These are phyloP conservation scores for Exophiala phaeomuriformis DNA, from an alignment of 2,329 filamentous ascomycete genomes.

Conservation along the genomic window DNA sequence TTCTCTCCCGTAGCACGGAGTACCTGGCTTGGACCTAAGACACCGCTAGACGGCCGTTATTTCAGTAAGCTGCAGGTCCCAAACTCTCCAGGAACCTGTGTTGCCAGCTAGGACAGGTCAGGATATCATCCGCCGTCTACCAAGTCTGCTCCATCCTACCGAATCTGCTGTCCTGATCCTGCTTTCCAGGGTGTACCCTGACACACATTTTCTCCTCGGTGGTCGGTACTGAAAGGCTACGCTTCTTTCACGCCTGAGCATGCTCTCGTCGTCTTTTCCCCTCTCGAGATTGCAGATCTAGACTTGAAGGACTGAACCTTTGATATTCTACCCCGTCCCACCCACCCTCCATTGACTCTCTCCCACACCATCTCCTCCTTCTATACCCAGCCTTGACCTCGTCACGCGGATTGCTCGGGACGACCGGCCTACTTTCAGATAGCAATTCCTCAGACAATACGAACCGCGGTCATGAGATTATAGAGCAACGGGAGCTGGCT, in stretches of 20 bases:
- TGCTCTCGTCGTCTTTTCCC: constrained; percentile 6
- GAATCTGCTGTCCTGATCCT: constrained; percentile 4
- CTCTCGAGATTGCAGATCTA: neutral
- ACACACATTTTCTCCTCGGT: constrained; percentile 11
- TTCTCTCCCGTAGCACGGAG: constrained; percentile 7
- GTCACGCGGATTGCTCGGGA: neutral
- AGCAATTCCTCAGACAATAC: neutral
- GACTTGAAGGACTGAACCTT: neutral
- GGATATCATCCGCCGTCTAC: constrained; percentile 4
- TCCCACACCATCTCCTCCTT: neutral
- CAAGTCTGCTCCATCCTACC: constrained; percentile 15
- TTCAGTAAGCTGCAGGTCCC: constrained; percentile 15
- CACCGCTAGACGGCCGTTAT: constrained; percentile 4
- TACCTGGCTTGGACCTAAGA: constrained; percentile 12
- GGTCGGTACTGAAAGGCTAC: constrained; percentile 6
- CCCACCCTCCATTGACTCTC: constrained; percentile 12
- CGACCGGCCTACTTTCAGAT: neutral
- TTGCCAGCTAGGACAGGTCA: constrained; percentile 6
- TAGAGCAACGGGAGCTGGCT: constrained; percentile 11
- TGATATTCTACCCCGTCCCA: constrained; percentile 13
- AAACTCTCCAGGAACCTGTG: constrained; percentile 13
- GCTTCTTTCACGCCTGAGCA: constrained; percentile 11
- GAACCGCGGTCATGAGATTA: constrained; percentile 19
- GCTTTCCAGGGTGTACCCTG: constrained; percentile 19
- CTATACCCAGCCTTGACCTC: constrained; percentile 3